Percentiles rank a stretch among this genome's conserved stretches.
Conservation (phyloP, 176 grass and related monocot genomes). For the Raddia guianensis region DNA sequence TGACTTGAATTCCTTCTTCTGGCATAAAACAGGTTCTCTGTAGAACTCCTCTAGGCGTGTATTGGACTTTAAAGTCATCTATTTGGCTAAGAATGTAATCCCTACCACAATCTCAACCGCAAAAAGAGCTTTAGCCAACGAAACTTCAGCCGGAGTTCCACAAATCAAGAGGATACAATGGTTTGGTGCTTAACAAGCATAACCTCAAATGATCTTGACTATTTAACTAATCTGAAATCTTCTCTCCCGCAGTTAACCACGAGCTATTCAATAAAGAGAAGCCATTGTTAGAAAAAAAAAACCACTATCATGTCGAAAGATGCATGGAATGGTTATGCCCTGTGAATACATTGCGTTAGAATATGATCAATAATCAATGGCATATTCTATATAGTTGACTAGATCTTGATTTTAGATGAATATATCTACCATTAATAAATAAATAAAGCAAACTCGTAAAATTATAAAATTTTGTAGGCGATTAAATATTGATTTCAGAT, state of each 20-base stretch:
- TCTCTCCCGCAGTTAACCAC: background rate
- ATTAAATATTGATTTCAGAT: too few relatives aligned
- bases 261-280: slow-evolving; percentile 16
- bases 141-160: background rate
- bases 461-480: too few relatives aligned
- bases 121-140: slow-evolving; percentile 2
- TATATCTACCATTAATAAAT: too few relatives aligned
- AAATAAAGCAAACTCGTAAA: too few relatives aligned
- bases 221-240: background rate
- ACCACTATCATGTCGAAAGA: background rate
- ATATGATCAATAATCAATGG: too few relatives aligned
- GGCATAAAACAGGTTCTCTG: slow-evolving; percentile 33
- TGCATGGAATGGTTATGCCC: background rate
- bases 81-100: slow-evolving; percentile 19
- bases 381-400: too few relatives aligned
- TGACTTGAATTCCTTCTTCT: slow-evolving; percentile 45
- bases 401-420: too few relatives aligned
- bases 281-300: background rate
- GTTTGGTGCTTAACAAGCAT: slow-evolving; percentile 10
- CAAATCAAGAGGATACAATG: background rate
- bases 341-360: too few relatives aligned
- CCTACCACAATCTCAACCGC: slow-evolving; percentile 19
- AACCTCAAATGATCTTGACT: slow-evolving; percentile 8
- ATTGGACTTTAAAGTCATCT: slow-evolving; percentile 52
- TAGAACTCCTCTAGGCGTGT: slow-evolving; percentile 31